phyloP scores from a whole-genome alignment of 1,284 basidiomycete genomes.

The Ustilago nuda region DNA sequence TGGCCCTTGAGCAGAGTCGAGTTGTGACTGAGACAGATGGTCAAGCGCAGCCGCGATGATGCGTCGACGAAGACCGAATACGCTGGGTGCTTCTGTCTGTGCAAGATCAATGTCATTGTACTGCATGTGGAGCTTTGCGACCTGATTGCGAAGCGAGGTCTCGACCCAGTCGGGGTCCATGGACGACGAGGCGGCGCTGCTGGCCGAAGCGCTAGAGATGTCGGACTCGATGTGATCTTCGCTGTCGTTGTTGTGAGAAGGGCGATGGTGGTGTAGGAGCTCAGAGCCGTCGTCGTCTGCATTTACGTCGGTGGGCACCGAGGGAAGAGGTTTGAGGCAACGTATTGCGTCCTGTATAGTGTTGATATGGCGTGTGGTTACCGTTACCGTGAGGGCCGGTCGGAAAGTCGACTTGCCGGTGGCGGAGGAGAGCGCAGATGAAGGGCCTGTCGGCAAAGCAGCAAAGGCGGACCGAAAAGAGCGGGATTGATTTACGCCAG shows the following conservation, averaged over 20 bases:
- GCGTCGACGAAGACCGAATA: slow-evolving; percentile 41
- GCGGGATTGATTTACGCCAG: background rate
- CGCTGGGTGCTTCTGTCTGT: slow-evolving; percentile 39
- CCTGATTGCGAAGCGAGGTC: slow-evolving; percentile 36
- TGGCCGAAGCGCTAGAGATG: slow-evolving; percentile 34
- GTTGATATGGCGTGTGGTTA: slow-evolving; percentile 2
- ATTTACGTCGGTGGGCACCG: slow-evolving; percentile 34
- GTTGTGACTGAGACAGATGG: slow-evolving; percentile 6
- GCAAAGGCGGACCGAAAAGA: background rate
- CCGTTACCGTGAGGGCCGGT: background rate
- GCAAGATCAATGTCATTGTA: slow-evolving; percentile 29
- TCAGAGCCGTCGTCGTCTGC: slow-evolving; percentile 28
- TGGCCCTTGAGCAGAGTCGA: background rate
- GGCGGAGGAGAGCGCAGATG: background rate
- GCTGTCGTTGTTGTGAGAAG: slow-evolving; percentile 4
- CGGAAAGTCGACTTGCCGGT: background rate
- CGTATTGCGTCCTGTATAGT: background rate
- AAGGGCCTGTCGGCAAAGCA: background rate
- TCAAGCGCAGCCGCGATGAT: slow-evolving; percentile 45
- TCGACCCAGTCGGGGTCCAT: slow-evolving; percentile 45
- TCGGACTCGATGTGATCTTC: slow-evolving; percentile 38
- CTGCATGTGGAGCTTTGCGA: slow-evolving; percentile 34
- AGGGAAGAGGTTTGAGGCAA: slow-evolving; percentile 27
- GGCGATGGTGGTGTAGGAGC: slow-evolving; percentile 16
- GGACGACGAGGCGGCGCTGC: slow-evolving; percentile 28